Evolutionary conservation across 2,329 filamentous ascomycete species (phyloP), one percentile per base, ranked within the genome.

Genomic region (Helotiales sp.): DNA sequence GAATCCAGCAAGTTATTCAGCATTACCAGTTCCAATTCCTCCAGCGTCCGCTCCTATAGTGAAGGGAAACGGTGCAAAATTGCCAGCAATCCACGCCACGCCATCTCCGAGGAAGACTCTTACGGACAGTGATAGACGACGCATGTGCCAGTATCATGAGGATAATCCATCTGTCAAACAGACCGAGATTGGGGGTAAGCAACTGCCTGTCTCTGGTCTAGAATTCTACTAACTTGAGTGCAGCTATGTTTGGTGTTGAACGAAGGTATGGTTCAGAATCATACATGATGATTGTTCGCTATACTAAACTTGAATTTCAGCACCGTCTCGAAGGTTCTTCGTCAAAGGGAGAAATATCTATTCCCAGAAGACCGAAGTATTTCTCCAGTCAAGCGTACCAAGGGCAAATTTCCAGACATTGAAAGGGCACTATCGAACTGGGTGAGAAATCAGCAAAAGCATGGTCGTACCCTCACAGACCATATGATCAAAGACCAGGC

Each of bases 301-400:
- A 25, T 59, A 54, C 61, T 65, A 61, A 68, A 55, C 56, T 50
- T 65, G 44, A 48, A 51, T 58, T 69, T 75, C 73, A 99, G 95
- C 77, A 99, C 95, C 49, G 95, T 99, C n/a, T 99, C 95, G 54
- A 99, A 99, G 73, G 95, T 98, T 55, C 76, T 99, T 63, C 87
- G 93, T 54, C 88, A 96, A 70, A 96, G 93, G 76, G 95, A 99
- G 63, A 95, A 96, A 73, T 98, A 96, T 74, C 82, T 98, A 15
- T 89, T 88, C 69, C 85, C 86, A 54, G 90, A 90, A 69, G 92
- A 91, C 73, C 89, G 87, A 65, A 91, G 81, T 71, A 84, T 82
- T 66, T 93, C 92, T 44, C 90, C 91, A 5, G 83, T 89, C 64
- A 96, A 95, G 73, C 88, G 89, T 65, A 79, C 83, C 57, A 96